Base-by-base conservation (phyloP, 2,329 filamentous ascomycete species). In the Cladosporium sp. region DNA sequence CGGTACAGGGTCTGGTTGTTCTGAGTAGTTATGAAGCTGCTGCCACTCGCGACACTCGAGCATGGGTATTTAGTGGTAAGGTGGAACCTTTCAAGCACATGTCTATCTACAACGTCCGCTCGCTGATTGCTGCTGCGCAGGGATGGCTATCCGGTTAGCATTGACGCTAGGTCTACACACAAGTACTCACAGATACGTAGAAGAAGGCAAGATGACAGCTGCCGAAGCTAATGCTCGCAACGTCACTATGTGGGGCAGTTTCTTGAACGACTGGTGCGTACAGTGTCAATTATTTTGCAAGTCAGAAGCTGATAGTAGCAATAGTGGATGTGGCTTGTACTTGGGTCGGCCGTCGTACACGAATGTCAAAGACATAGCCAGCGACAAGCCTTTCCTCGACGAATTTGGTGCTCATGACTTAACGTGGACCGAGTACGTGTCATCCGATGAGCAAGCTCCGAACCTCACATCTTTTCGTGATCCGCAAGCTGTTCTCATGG, bases 191-290 rank as follows among this genome's bases (percentile, higher is more conserved):
- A 30, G 28, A 38, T 58, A 58, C 4, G 54, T 58, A 10, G 32
- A 38, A 36, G 54, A 58, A 58, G 54, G 32, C n/a, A 36, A 24
- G 6, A 58, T 58, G 32, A 26, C 32, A 1, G 10, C 32, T 18
- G n/a, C n/a, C 10, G 54, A 58, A 58, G 54, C 54, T 1, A 38
- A 58, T 26, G 54, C 32, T 36, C 54, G 54, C 2, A 58, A 58
- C 18, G 34, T 58, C n/a, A 38, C 32, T 7, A 58, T 58, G 18
- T 58, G 54, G 54, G 54, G 54, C 7, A 36, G n/a, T 4, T 32
- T 34, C 12, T 36, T 58, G 54, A 58, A 58, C 21, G 54, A 58
- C 32, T 38, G 52, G 52, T 57, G n/a, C 14, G 52, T 57, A 8
- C 1, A 30, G 3, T 30, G 4, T n/a, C 15, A 6, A 14, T 15